Base-by-base conservation (phyloP, 192 early-diverging fungal species). In the Backusella tuberculispora region DNA sequence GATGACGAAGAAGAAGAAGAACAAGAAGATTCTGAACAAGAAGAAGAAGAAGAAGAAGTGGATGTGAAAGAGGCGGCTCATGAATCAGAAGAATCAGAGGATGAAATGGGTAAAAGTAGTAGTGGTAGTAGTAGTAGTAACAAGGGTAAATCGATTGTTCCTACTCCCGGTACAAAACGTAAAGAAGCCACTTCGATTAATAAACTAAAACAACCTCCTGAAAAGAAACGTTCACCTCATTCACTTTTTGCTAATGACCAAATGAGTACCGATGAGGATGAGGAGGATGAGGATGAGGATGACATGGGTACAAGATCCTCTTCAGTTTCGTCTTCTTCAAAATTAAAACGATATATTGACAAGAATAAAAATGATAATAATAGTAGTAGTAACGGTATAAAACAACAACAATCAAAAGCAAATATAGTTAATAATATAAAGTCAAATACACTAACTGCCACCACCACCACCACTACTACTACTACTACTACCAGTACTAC, bases 161-260 rank as follows among this genome's bases (percentile, higher is more conserved):
- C 37, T 45, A 3, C 53, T 50, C 6, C 12, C 8, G 53, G 66
- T 26, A 45, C 24, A 60, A 37, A 68, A 46, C 41, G 29, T 6
- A 56, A 74, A 17, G 6, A 56, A 19, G 21, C 38, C 29, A 48
- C 43, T 17, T 12, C 13, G 34, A 12, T 42, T 64, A 43, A 34
- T 44, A 78, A 78, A 50, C 21, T 46, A 42, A 42, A 46, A n/a
- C 10, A 29, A n/a, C 66, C 65, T 9, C 42, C 15, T 14, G 60
- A 45, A 65, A 60, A 38, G 67, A 63, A 63, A 44, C 56, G 34
- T 5, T 66, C 34, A 6, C 45, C 42, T 15, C 72, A 66, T 26
- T 21, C 68, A 17, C 14, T 78, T n/a, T 73, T 78, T 50, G 15
- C 63, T 26, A 44, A 65, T 1, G 78, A 74, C 71, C 66, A 74